Evolutionary conservation across 2,329 filamentous ascomycete genomes (phyloP), one percentile per base, ranked within the genome.

Genomic region (Exophiala aquamarina): DNA sequence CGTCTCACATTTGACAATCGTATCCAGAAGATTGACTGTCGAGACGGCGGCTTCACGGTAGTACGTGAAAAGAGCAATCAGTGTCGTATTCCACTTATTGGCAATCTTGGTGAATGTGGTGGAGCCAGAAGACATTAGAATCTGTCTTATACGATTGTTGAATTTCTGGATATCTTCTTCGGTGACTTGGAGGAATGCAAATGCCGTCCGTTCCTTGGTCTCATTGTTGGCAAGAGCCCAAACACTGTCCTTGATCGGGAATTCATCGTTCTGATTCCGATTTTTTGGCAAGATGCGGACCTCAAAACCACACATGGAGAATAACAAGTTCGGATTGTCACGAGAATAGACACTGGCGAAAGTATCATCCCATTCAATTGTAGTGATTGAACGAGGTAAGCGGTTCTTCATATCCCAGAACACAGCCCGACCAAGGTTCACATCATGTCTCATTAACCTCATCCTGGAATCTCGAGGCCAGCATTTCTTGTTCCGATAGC

Each of bases 391-490:
- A 58, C 93, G 82, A 18, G 93, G 94, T 46, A 98, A 75, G 32
- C 93, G 84, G 68, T 98, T 98, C 79, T 98, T 97, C 66, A 98
- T 71, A 65, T 98, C 92, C 93, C 93, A 98, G 74, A 98, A 98
- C 2, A 96, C 93, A 49, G 94, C 94, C 50, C 94, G 86, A 33
- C 94, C 93, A 33, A 98, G 83, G 61, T 98, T 97, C 58, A 98
- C 94, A 70, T 98, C 93, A 68, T 98, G 93, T 54, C 93, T 84
- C 93, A 98, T 98, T 61, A 98, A 72, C 36, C 94, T 86, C 94
- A 98, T 98, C 41, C 93, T 83, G 18, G 91, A 96, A 66, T 98
- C 93, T 61, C 93, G 83, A 33, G 93, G 94, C 93, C 93, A 98
- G 70, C 94, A 98, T 68, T 97, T 98, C 77, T 98, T 98, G 71